These are phyloP conservation scores for Colletotrichum tropicicola DNA, from an alignment of 2,329 filamentous ascomycete species.

Conservation along the genomic window DNA sequence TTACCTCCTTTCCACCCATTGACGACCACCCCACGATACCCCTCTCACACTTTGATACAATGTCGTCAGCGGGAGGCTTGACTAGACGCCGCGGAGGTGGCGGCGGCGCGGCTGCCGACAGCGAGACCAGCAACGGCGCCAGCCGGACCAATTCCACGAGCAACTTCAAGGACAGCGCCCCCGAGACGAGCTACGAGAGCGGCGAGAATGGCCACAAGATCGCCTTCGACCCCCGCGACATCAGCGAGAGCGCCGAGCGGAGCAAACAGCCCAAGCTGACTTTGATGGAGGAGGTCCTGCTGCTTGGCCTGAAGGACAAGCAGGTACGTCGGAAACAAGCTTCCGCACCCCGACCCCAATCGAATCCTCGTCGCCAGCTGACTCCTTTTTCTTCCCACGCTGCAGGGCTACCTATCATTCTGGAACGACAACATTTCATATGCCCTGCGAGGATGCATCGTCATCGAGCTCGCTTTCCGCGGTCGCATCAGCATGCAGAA, in stretches of 20 bases:
- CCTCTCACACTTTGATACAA: conserved; percentile 14
- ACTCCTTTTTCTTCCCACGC: not conserved
- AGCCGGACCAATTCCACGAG: conserved; percentile 66
- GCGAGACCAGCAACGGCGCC: conserved; percentile 58
- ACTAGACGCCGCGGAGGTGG: conserved; percentile 72
- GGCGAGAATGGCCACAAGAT: conserved; percentile 98
- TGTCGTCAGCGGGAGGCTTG: conserved; percentile 49
- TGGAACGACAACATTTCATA: conserved; percentile 99
- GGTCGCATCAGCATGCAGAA: conserved; percentile 99
- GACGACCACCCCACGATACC: conserved; percentile 23
- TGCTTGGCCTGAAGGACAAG: conserved; percentile 97
- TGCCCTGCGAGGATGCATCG: conserved; percentile 95
- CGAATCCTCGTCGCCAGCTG: conserved; percentile 6
- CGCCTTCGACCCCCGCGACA: conserved; percentile 95
- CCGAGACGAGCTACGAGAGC: conserved; percentile 88
- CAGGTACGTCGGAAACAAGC: conserved; percentile 70
- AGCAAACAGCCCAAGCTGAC: conserved; percentile 99
- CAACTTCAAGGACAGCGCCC: conserved; percentile 62
- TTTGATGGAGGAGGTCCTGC: conserved; percentile 96
- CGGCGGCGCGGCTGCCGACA: conserved; percentile 71
- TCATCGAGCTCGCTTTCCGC: conserved; percentile 95
- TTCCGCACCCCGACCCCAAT: not conserved
- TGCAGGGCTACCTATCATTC: conserved; percentile 94
- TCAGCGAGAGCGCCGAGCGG: conserved; percentile 94
- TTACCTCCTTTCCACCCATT: not conserved